phyloP scores from a whole-genome alignment of 345 rosid genomes.

The Camelina neglecta region DNA sequence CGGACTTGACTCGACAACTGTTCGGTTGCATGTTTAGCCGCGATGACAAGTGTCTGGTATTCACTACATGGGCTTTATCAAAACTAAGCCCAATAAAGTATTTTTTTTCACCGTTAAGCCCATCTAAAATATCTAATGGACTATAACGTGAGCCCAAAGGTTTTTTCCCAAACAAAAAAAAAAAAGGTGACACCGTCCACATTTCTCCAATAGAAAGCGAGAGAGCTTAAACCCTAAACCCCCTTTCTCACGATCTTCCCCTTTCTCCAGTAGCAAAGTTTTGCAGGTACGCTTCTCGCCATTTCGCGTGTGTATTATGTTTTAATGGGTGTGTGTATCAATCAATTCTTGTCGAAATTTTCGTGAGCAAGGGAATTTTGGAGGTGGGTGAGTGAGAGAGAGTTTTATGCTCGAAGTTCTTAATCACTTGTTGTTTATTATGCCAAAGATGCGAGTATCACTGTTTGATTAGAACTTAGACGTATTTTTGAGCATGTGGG shows the following conservation, averaged over 20 bases:
- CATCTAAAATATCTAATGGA: not conserved
- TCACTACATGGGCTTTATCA: conserved; percentile 2
- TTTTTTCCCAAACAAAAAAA: not conserved
- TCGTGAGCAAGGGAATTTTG: not conserved
- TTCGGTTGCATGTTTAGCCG: conserved; percentile 42
- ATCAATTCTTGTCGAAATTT: not conserved
- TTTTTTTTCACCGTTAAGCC: not conserved
- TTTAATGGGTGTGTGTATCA: not conserved
- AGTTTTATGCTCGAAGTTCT: conserved; percentile 10
- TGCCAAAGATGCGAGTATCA: not conserved
- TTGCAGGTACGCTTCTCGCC: conserved; percentile 30
- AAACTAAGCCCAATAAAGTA: not conserved
- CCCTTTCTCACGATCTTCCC: conserved; percentile 29
- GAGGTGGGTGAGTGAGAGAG: not conserved
- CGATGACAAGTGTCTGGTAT: conserved; percentile 22
- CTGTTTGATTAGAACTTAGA: conserved; percentile 4
- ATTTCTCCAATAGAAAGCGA: not conserved
- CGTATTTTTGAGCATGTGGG: not conserved
- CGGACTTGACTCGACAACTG: conserved; percentile 38
- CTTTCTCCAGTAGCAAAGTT: not conserved
- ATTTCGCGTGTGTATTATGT: not conserved
- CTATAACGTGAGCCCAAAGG: conserved; percentile 36
- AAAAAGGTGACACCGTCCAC: not conserved
- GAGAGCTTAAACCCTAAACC: conserved; percentile 42
- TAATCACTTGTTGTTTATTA: not conserved